Evolutionary conservation across 78 protist species (phyloP), one percentile per base, ranked within the genome.

Genomic region (Tieghemostelium lacteum): DNA sequence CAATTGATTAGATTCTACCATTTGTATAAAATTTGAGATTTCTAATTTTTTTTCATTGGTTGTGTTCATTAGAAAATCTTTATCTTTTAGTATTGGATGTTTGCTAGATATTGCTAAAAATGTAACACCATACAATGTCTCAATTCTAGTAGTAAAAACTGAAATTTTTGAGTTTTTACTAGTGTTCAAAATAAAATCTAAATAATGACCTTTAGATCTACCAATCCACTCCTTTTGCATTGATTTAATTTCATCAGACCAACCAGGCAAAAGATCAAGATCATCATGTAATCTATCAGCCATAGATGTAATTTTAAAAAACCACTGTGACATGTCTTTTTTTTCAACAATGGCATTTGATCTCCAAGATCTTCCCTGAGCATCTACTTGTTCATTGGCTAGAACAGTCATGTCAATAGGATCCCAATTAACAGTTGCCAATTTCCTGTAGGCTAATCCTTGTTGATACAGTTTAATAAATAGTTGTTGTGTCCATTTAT

Each of bases 401-500:
- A 98, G 94, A 17, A 97, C 99, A 5, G 98, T 96, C 36, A 54
- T 54, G 40, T 96, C 98, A 22, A 96, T 75, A 1, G 98, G 98
- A 31, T 96, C 98, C 98, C 98, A 96, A 49, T 96, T 93, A 39
- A 96, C 97, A 57, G 55, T 20, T 0, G 96, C 95, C 34, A 61
- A 80, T 50, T 71, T 61, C 28, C 88, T 93, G 34, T 93, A 95
- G 14, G 98, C 99, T 28, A 96, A 87, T 2, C 97, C 97, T 0
- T 26, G 2, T 60, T 72, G 29, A 60, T 36, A 93, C 20, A 98
- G 71, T 58, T 92, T 40, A 19, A 94, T 62, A 66, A 98, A 98
- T n/a, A 98, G 65, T 94, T 98, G 95, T 73, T 98, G 99, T 37
- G 98, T 96, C 98, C 98, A 96, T 49, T 88, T 74, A 88, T 95